A percentile compares a stretch with the other conserved stretches of the same genome.
Evolutionary conservation across 345 rosid species (phyloP).

Genomic region (Streptanthus diversifolius): DNA sequence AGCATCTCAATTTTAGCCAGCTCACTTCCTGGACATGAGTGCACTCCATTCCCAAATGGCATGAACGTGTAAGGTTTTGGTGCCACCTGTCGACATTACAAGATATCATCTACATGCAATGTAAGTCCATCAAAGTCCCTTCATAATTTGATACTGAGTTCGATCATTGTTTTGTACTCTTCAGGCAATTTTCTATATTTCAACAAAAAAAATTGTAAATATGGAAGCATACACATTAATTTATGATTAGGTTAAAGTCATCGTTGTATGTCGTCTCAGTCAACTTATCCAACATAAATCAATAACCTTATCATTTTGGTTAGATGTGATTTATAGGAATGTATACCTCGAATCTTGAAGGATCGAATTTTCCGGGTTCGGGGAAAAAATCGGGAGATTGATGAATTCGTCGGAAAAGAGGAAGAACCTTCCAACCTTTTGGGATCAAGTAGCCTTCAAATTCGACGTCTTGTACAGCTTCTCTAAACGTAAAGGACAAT

Average conservation of each 20-base stretch:
- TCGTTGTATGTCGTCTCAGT: constrained; percentile 2
- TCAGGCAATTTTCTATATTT: not conserved
- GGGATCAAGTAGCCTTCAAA: constrained; percentile 80
- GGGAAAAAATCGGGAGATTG: constrained; percentile 70
- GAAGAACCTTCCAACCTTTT: constrained; percentile 94
- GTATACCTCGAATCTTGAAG: constrained; percentile 80
- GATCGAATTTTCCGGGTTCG: constrained; percentile 74
- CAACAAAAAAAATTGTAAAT: not conserved
- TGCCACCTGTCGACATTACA: constrained; percentile 67
- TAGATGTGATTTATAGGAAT: not conserved
- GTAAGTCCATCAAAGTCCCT: constrained; percentile 15
- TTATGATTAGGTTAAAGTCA: not conserved
- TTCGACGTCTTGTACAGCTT: constrained; percentile 84
- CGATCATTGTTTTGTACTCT: not conserved
- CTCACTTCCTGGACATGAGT: constrained; percentile 98
- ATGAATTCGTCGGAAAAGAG: constrained; percentile 86
- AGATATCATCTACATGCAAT: constrained; percentile 32
- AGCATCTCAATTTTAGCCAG: constrained; percentile 93
- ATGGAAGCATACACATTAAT: not conserved
- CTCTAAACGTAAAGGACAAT: constrained; percentile 88
- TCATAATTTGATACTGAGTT: constrained; percentile 1
- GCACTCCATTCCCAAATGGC: constrained; percentile 94
- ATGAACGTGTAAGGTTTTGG: constrained; percentile 72
- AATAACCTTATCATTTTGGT: not conserved
- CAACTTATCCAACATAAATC: not conserved